Evolutionary conservation across 1,284 basidiomycete species (phyloP).

Genomic region (Pterulicium gracile): DNA sequence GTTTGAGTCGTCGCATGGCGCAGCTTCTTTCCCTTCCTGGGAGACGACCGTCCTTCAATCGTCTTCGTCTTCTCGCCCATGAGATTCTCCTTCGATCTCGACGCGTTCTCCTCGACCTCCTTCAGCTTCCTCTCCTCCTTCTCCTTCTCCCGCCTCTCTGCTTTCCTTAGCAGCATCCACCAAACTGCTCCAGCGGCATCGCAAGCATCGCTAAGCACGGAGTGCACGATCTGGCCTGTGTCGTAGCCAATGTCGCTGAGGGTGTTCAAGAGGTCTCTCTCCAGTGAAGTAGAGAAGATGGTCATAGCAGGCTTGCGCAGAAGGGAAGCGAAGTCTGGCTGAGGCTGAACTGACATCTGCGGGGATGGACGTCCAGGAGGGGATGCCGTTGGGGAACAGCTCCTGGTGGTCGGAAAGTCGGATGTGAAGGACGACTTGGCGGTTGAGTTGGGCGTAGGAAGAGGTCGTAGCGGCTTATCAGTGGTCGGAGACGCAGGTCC

Average conservation of each 20-base stretch:
- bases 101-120: conserved; percentile 9
- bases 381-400: conserved; percentile 27
- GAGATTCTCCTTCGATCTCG: not conserved
- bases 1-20: not conserved
- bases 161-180: conserved; percentile 90
- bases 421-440: conserved; percentile 15
- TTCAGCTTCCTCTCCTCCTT: conserved; percentile 26
- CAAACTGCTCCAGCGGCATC: conserved; percentile 87
- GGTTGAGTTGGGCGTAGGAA: conserved; percentile 28
- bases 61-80: not conserved
- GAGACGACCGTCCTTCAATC: not conserved
- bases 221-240: conserved; percentile 90
- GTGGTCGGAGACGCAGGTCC: conserved; percentile 28
- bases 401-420: not conserved
- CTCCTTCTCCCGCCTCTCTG: conserved; percentile 51
- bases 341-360: conserved; percentile 22
- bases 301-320: conserved; percentile 64
- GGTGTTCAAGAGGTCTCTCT: conserved; percentile 71
- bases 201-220: conserved; percentile 85
- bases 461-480: conserved; percentile 32
- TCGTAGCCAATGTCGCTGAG: conserved; percentile 81
- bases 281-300: conserved; percentile 77
- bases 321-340: conserved; percentile 60
- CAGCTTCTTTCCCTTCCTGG: not conserved
- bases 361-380: conserved; percentile 33